Percentiles rank a stretch among this genome's conserved stretches.
Evolutionary conservation across 2,329 filamentous ascomycete genomes (phyloP).

Genomic region (Acephala macrosclerotiorum): DNA sequence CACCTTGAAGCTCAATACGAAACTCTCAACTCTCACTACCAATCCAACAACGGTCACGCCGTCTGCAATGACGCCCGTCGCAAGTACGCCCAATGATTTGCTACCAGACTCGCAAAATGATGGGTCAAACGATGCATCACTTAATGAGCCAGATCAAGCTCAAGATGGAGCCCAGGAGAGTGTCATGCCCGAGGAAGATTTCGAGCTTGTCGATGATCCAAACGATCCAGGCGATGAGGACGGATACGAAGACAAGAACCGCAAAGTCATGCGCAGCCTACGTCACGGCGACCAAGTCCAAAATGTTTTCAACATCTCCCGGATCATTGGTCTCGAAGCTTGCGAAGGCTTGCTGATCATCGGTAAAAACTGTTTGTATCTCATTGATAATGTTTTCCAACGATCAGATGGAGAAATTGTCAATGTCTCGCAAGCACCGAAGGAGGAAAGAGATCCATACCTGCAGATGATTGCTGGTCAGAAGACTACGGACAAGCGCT

Average conservation of each 20-base stretch:
- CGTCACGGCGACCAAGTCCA: conserved; percentile 92
- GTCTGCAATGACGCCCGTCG: conserved; percentile 14
- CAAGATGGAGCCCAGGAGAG: conserved; percentile 32
- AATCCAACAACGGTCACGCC: conserved; percentile 27
- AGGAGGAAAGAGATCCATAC: conserved; percentile 93
- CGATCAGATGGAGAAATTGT: conserved; percentile 95
- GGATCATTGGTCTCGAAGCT: conserved; percentile 91
- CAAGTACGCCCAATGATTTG: conserved; percentile 8
- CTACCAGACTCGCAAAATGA: conserved; percentile 27
- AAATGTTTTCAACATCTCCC: conserved; percentile 92
- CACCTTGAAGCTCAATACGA: conserved; percentile 46
- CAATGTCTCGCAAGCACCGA: conserved; percentile 91
- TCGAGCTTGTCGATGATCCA: conserved; percentile 94
- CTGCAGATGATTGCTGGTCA: conserved; percentile 88
- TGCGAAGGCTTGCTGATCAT: conserved; percentile 93
- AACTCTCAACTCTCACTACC: conserved; percentile 22
- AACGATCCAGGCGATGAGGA: conserved; percentile 83
- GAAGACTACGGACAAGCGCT: conserved; percentile 66
- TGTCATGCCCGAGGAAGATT: conserved; percentile 76
- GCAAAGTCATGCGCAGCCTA: conserved; percentile 94
- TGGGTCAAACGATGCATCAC: conserved; percentile 22
- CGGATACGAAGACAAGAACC: conserved; percentile 95
- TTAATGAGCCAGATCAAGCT: conserved; percentile 26
- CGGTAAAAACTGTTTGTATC: conserved; percentile 89
- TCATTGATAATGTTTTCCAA: conserved; percentile 97